Evolutionary conservation across 2,329 filamentous ascomycete species (phyloP).

Genomic region (Cylindrodendrum hubeiense): DNA sequence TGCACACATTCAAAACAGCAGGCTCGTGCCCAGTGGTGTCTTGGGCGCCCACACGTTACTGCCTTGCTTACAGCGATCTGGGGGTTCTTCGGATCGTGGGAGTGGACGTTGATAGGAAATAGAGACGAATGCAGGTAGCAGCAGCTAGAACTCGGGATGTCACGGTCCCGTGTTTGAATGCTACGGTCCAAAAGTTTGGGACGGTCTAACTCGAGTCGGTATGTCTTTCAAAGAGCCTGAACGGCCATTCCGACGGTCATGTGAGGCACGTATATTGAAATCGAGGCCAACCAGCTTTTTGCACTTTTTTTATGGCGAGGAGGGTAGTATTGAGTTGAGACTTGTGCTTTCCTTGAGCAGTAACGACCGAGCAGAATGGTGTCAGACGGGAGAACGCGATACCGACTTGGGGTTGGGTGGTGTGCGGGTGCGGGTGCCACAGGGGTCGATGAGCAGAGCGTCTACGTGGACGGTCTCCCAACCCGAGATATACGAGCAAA

Average conservation of each 20-base stretch:
- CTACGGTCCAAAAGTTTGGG: not conserved
- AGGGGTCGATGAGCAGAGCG: not conserved
- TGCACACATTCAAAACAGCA: constrained; percentile 78
- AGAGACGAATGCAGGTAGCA: constrained; percentile 8
- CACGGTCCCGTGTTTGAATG: not conserved
- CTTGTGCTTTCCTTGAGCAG: constrained; percentile 7
- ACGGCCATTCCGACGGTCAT: constrained; percentile 5
- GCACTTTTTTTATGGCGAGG: not conserved
- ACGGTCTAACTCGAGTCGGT: not conserved
- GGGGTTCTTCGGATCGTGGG: constrained; percentile 78
- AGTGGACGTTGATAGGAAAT: constrained; percentile 61
- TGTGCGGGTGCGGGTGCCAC: not conserved
- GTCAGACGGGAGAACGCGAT: constrained; percentile 42
- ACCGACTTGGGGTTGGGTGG: constrained; percentile 27
- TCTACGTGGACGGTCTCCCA: constrained; percentile 1
- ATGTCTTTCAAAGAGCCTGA: not conserved
- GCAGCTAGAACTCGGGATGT: not conserved
- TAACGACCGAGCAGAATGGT: constrained; percentile 11
- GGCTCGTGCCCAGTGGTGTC: constrained; percentile 75
- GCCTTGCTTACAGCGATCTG: constrained; percentile 78
- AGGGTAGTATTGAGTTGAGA: constrained; percentile 13
- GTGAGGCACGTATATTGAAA: constrained; percentile 5
- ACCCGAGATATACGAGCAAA: constrained; percentile 23
- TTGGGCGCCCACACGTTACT: constrained; percentile 82
- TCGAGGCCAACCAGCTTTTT: constrained; percentile 1